Percentiles rank a stretch among this genome's conserved stretches.
Conservation (phyloP, 805 yeast genomes). For the Yarrowia porcina region DNA sequence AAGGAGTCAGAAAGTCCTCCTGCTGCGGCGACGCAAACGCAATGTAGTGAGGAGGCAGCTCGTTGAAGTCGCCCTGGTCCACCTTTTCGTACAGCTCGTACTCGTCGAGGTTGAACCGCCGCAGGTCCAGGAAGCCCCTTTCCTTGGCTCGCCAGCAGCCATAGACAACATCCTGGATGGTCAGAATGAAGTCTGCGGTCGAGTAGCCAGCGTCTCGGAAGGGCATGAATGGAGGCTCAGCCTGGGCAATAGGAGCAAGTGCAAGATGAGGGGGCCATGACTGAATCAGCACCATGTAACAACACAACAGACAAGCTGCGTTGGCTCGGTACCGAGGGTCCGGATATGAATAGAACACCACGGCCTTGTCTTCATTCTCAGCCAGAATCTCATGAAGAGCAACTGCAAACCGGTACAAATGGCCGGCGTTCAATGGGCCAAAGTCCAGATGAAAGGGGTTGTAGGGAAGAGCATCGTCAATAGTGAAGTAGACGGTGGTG, state of each 20-base stretch:
- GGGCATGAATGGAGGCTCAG: constrained; percentile 89
- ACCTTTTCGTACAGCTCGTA: constrained; percentile 93
- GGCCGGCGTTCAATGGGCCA: constrained; percentile 94
- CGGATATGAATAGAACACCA: constrained; percentile 83
- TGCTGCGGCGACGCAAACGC: constrained; percentile 95
- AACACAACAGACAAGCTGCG: constrained; percentile 89
- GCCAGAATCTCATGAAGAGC: constrained; percentile 86
- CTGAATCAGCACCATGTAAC: constrained; percentile 92
- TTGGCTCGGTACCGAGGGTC: constrained; percentile 81
- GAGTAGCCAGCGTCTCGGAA: constrained; percentile 98
- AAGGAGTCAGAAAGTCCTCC: constrained; percentile 32
- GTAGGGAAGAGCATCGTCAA: constrained; percentile 87
- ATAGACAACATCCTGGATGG: constrained; percentile 92
- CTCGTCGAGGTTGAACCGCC: constrained; percentile 83
- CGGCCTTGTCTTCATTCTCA: constrained; percentile 78
- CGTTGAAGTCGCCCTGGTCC: constrained; percentile 95
- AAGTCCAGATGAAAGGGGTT: constrained; percentile 95
- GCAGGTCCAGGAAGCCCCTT: constrained; percentile 79
- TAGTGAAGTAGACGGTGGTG: constrained; percentile 78
- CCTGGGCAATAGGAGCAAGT: constrained; percentile 87
- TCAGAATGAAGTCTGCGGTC: constrained; percentile 86
- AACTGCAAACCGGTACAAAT: constrained; percentile 91
- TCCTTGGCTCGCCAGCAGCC: constrained; percentile 98
- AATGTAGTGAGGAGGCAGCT: constrained; percentile 85
- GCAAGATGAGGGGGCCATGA: constrained; percentile 99